Base-by-base conservation (phyloP, 2,329 filamentous ascomycete genomes). In the Xylariaceae sp. region DNA sequence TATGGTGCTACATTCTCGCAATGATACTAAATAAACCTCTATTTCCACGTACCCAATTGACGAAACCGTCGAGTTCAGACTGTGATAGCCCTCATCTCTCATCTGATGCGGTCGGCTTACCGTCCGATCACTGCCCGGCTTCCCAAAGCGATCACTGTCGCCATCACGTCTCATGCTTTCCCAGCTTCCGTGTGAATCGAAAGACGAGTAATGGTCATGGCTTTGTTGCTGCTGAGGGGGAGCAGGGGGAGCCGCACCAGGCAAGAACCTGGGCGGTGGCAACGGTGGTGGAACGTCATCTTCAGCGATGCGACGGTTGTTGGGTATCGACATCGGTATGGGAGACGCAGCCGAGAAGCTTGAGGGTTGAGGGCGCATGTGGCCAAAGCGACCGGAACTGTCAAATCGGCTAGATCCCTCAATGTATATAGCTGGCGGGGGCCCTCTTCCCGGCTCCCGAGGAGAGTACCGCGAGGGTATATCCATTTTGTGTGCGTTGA, bases 291-390 rank as follows among this genome's bases (percentile, higher is more conserved):
- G 73, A 11, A 68, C 71, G 56, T 69, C 66, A 58, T 74, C 69
- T 55, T 72, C 67, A n/a, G 69, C 67, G 9, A 65, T 66, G 53
- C 70, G 67, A 49, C 65, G 68, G 15, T 60, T 63, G 53, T 70
- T 72, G 17, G 70, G 70, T 65, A 76, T 75, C 23, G 72, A 68
- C 73, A 75, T 73, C 2, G 74, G 73, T 42, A 71, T 70, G 8
- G 74, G 74, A 42, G 70, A 63, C 8, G 71, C 23, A 30, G 23
- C 66, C 13, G 72, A 71, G 61, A 70, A 70, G 56, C 62, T 65
- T n/a, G 71, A 69, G 3, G 56, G 44, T 35, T 62, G 69, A 49
- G 64, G 60, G 51, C 60, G 67, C 23, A 66, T 57, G 45, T 66
- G 64, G 13, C 64, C 62, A 17, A 67, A 63, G n/a, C 64, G 63